Percentiles rank a stretch among this genome's conserved stretches.
Conservation (phyloP, 2,329 filamentous ascomycete species). For the Tolypocladium tropicale region DNA sequence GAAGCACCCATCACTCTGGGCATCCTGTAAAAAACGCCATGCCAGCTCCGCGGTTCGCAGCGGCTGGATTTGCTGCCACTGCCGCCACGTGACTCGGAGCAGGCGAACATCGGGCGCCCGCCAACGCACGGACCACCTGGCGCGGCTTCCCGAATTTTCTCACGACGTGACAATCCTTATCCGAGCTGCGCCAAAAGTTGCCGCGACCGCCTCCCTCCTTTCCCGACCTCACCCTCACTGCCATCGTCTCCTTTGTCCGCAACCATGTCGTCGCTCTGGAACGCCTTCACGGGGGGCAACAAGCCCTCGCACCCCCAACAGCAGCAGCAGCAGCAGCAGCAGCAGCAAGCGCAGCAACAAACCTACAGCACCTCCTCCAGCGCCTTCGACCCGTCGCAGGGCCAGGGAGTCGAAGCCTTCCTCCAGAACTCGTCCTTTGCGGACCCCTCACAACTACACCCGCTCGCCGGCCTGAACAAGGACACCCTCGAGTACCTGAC, state of each 20-base stretch:
- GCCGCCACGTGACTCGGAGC: constrained; percentile 3
- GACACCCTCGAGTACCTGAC: constrained; percentile 91
- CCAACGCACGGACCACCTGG: constrained; percentile 13
- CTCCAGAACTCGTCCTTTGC: constrained; percentile 66
- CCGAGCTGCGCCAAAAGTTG: background rate
- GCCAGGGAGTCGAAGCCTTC: constrained; percentile 79
- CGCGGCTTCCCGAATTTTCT: constrained; percentile 20
- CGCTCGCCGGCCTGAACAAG: constrained; percentile 84
- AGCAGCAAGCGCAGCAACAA: constrained; percentile 15
- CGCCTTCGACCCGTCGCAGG: constrained; percentile 61
- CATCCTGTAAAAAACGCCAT: too few relatives aligned
- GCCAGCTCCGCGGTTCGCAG: background rate
- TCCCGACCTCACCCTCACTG: constrained; percentile 4
- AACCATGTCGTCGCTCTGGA: constrained; percentile 50
- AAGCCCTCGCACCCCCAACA: constrained; percentile 31
- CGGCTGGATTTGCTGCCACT: background rate
- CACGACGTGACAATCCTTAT: constrained; percentile 4
- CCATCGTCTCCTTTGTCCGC: constrained; percentile 5
- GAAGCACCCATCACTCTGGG: too few relatives aligned
- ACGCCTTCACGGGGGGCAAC: constrained; percentile 51
- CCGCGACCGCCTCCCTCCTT: constrained; percentile 3
- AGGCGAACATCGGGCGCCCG: background rate
- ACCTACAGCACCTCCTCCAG: constrained; percentile 25
- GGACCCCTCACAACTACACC: constrained; percentile 83
- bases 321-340: constrained; percentile 18